Conservation (phyloP, 169 alveolate species). For the Amoebophrya sp. region DNA sequence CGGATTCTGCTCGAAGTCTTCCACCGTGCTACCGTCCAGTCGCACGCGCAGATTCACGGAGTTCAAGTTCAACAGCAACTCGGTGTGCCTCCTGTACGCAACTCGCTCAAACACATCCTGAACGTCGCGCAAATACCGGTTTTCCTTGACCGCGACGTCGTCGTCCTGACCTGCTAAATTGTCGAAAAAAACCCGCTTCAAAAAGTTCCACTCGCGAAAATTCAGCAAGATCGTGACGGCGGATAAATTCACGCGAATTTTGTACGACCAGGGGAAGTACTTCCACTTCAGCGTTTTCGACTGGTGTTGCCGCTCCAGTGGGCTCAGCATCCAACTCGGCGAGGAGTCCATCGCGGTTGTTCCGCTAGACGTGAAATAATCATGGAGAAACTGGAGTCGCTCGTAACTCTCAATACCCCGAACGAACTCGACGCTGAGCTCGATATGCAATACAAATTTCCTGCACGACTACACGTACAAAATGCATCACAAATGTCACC, state of each 20-base stretch:
- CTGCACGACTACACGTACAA: too few species aligned
- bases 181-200: neutral
- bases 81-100: neutral
- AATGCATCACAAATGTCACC: too few species aligned
- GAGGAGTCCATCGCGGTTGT: too few species aligned
- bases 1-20: neutral
- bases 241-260: neutral
- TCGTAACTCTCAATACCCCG: neutral
- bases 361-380: neutral
- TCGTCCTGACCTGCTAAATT: neutral
- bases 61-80: neutral
- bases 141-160: neutral
- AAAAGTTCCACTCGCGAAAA: neutral
- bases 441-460: too few species aligned
- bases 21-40: neutral
- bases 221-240: neutral
- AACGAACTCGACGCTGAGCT: neutral
- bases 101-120: neutral
- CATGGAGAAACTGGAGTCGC: neutral
- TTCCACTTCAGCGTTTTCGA: too few species aligned
- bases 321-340: too few species aligned
- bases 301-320: too few species aligned
- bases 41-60: neutral
- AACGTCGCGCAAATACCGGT: neutral
- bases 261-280: neutral